Base-by-base conservation (phyloP, 345 rosid genomes). In the Populus davidiana region DNA sequence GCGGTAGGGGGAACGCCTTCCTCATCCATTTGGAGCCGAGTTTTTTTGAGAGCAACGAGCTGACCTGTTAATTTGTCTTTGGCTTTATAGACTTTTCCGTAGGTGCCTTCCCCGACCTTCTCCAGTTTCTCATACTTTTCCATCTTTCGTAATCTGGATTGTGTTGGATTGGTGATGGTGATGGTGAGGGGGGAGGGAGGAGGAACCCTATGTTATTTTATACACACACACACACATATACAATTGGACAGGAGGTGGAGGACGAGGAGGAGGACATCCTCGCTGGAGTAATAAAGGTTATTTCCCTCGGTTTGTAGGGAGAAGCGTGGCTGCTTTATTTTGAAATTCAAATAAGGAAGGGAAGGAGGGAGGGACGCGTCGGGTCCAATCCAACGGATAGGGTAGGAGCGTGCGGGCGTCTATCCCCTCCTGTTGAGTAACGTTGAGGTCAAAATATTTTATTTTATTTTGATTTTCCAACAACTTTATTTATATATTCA, bases 1-100 rank as follows among this genome's bases (percentile, higher is more conserved):
- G 99, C 98, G 31, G 99, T 94, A 0, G 99, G 99, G 38, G 99
- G 99, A 1, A 94, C 84, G 70, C 99, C 99, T 81, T 94, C 99
- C 74, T 94, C 99, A 87, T 93, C 99, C 91, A 93, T 94, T 82
- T 94, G 98, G 23, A 94, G 93, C 8, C 99, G 80, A 0, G 99
- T 91, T 79, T 94, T 93, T 83, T 94, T 94, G 17, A 94, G 92
- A 12, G 99, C 98, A 9, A 94, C 99, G 31, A 94, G 54, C 23
- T 90, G 90, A 1, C 99, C 99, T 6, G 86, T 94, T 17, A 80
- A 43, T 80, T 86, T 93, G 86, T 94, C 98, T 77, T 87, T 88
- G 23, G 99, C 99, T 76, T 94, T 94, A 93, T 93, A 94, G 1
- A 93, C 99, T 77, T 94, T 94, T 0, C 99, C 99, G 80, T 94